Evolutionary conservation across 2,329 filamentous ascomycete species (phyloP).

Genomic region (Colletotrichum cuscutae): DNA sequence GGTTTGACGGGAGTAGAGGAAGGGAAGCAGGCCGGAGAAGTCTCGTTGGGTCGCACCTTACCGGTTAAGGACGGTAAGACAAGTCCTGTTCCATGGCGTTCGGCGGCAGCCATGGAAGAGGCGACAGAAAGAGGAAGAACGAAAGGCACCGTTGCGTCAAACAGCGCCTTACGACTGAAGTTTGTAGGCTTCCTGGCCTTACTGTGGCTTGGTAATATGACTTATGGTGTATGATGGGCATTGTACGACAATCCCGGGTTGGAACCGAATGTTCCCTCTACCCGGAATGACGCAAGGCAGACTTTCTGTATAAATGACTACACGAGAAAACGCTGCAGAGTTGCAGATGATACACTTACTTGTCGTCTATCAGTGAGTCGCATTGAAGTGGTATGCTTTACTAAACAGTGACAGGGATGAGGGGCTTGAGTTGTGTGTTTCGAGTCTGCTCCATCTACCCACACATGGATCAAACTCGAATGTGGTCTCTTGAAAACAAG

Average conservation of each 20-base stretch:
- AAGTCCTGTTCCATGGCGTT: conserved; percentile 23
- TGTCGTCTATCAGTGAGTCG: background rate
- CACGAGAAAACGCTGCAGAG: background rate
- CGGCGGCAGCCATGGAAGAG: conserved; percentile 6
- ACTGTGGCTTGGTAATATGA: conserved; percentile 33
- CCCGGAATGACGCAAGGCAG: background rate
- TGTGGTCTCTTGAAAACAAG: conserved; percentile 19
- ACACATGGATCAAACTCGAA: background rate
- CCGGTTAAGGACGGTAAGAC: conserved; percentile 25
- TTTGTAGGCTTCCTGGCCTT: conserved; percentile 21
- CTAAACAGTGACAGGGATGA: conserved; percentile 19
- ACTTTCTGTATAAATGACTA: conserved; percentile 18
- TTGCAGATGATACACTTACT: conserved; percentile 3
- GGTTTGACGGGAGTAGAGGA: conserved; percentile 12
- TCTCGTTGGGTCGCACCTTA: conserved; percentile 2
- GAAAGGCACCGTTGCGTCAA: background rate
- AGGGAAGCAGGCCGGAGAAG: conserved; percentile 1
- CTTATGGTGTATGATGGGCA: conserved; percentile 25
- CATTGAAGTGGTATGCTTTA: background rate
- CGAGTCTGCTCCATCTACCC: conserved; percentile 20
- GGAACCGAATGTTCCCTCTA: background rate
- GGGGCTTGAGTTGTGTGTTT: conserved; percentile 10
- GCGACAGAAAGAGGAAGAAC: background rate
- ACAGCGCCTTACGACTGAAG: conserved; percentile 1
- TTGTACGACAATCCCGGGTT: conserved; percentile 1